Percentiles rank a stretch among this genome's conserved stretches.
These are phyloP conservation scores for Acrodontium crateriforme DNA, from an alignment of 2,329 filamentous ascomycete genomes.

Conservation along the genomic window DNA sequence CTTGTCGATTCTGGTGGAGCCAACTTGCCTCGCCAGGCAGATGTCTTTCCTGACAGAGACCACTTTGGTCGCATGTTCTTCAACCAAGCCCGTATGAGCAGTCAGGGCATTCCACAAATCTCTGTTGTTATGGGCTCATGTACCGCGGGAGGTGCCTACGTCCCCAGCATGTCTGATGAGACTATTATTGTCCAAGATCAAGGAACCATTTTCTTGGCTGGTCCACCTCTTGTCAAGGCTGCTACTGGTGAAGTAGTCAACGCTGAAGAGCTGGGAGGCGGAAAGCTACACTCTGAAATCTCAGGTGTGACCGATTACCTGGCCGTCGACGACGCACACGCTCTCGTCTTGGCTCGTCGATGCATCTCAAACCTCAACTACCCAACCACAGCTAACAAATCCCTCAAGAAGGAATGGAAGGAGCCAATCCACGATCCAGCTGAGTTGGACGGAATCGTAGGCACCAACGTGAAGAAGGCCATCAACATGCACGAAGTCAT, in stretches of 20 bases:
- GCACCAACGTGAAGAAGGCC: constrained; percentile 75
- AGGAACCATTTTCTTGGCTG: constrained; percentile 94
- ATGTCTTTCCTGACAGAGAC: constrained; percentile 88
- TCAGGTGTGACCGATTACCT: constrained; percentile 93
- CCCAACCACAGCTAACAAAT: constrained; percentile 39
- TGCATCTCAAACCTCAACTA: constrained; percentile 85
- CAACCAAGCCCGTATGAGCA: constrained; percentile 91
- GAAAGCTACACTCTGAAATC: constrained; percentile 75
- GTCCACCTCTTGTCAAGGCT: constrained; percentile 86
- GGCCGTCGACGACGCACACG: constrained; percentile 86
- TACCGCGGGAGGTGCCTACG: constrained; percentile 89
- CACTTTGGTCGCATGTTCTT: constrained; percentile 98
- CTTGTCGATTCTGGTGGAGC: constrained; percentile 91
- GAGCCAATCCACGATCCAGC: constrained; percentile 69
- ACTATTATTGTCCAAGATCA: constrained; percentile 91
- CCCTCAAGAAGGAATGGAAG: constrained; percentile 33
- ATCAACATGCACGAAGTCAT: constrained; percentile 84
- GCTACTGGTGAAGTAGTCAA: constrained; percentile 87
- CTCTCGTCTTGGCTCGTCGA: constrained; percentile 68
- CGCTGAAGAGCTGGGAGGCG: constrained; percentile 82
- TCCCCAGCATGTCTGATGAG: constrained; percentile 95
- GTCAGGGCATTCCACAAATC: constrained; percentile 78
- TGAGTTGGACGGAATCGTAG: constrained; percentile 78
- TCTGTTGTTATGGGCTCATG: constrained; percentile 95
- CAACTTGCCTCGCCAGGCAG: constrained; percentile 86